Conservation (phyloP, 805 yeast species). For the Komagataella mondaviorum region DNA sequence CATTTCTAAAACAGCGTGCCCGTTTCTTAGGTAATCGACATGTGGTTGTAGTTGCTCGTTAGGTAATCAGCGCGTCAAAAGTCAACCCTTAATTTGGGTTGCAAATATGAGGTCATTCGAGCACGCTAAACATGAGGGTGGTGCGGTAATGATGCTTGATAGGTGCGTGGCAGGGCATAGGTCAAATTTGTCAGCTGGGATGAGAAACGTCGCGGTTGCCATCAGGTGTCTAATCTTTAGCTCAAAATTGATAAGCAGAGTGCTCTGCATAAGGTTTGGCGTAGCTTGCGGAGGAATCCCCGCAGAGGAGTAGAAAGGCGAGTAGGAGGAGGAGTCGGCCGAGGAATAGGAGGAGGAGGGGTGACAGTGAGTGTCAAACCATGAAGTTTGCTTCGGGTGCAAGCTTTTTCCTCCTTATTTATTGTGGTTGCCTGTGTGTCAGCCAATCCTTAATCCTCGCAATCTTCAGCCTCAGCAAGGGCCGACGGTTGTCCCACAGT, state of each 20-base stretch:
- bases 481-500: neutral
- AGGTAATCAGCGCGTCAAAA: neutral
- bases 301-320: neutral
- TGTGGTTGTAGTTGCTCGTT: neutral
- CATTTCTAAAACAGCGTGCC: neutral
- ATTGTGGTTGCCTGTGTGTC: neutral
- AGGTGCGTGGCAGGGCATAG: too few relatives aligned
- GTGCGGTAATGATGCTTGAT: neutral
- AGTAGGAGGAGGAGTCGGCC: neutral
- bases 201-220: too few relatives aligned
- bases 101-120: neutral
- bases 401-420: neutral
- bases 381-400: neutral
- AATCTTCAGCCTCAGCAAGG: neutral
- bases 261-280: neutral
- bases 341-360: neutral
- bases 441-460: neutral
- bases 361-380: neutral
- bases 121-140: neutral
- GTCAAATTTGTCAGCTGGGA: too few relatives aligned
- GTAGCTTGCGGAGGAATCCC: neutral
- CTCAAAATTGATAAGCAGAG: neutral
- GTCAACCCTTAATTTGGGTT: neutral
- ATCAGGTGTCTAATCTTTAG: too few relatives aligned
- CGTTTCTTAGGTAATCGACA: neutral